Base-by-base conservation (phyloP, 2,329 filamentous ascomycete genomes). In the Phialophora macrospora region DNA sequence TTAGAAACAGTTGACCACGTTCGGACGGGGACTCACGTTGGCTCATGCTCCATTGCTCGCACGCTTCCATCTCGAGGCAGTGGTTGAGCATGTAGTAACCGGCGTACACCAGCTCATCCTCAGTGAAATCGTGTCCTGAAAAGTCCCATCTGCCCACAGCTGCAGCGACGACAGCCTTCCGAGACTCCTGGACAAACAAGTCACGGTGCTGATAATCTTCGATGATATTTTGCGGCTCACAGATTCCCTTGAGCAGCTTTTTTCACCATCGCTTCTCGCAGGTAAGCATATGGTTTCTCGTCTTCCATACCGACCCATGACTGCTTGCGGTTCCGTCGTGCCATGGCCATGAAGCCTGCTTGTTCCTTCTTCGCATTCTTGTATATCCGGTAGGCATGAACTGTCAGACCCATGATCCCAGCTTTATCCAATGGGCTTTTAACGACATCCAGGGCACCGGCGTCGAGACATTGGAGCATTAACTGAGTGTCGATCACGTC, bases 241-340 rank as follows among this genome's bases (percentile, higher is more conserved):
- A 97, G 62, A 97, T 97, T 44, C 91, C 88, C 73, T 89, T 90
- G 91, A 97, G 95, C 64, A 97, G 83, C 63, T 89, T 89, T 89
- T 1, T 92, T 95, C 4, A 97, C 93, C 92, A 97, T 97, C 57
- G 91, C 91, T 79, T 97, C 93, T 66, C 93, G 85, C 62, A 97
- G 80, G 78, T 97, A 97, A 17, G 92, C 89, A 79, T 93, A 97
- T 1, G 93, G 92, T 75, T 93, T 90, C 72, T 92, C 87, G 71
- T 94, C 91, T 73, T 91, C 87, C 11, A 96, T 85, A 28, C 93
- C 93, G 49, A 97, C 92, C 93, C 93, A 97, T 0, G 93, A 97
- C 60, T 92, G 87, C 77, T 96, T 96, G 62, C 93, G 86, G 52
- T 89, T 88, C 71, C 89, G 88, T 74, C 89, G 90, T 65, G 90